Evolutionary conservation across 371 early-diverging fungal species (phyloP).

Genomic region (Mucor indicus): DNA sequence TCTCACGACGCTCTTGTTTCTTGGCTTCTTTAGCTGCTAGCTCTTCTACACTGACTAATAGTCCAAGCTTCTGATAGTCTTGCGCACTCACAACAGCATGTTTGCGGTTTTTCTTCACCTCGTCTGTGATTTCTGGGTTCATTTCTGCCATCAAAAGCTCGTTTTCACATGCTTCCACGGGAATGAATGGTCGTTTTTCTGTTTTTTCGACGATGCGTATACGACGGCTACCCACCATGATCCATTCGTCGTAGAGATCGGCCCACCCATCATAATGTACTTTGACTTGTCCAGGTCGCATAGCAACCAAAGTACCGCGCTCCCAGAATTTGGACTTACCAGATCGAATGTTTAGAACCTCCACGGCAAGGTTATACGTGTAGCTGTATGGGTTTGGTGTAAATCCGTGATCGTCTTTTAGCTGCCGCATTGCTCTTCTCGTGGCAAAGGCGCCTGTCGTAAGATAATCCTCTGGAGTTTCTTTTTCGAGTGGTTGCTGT

Average conservation of each 20-base stretch:
- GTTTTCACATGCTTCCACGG: neutral
- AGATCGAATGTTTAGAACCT: slow-evolving; percentile 32
- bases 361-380: slow-evolving; percentile 26
- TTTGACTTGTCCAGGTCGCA: slow-evolving; percentile 47
- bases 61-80: slow-evolving; percentile 34
- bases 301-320: slow-evolving; percentile 43
- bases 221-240: slow-evolving; percentile 57
- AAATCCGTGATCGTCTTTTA: slow-evolving; percentile 43
- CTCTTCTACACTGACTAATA: slow-evolving; percentile 19
- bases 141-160: slow-evolving; percentile 21
- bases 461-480: slow-evolving; percentile 3
- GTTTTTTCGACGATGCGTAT: slow-evolving; percentile 19
- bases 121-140: slow-evolving; percentile 44
- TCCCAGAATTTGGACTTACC: slow-evolving; percentile 45
- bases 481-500: neutral
- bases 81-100: slow-evolving; percentile 32
- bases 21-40: slow-evolving; percentile 6
- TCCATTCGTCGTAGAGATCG: slow-evolving; percentile 60
- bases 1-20: slow-evolving; percentile 8
- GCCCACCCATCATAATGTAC: slow-evolving; percentile 64
- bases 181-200: no score
- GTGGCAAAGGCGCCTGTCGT: slow-evolving; percentile 53
- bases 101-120: slow-evolving; percentile 26
- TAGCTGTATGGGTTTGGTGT: slow-evolving; percentile 47
- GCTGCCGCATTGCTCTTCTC: slow-evolving; percentile 38